Evolutionary conservation across 140 eudicot species (phyloP).

Genomic region (Oenanthe javanica): DNA sequence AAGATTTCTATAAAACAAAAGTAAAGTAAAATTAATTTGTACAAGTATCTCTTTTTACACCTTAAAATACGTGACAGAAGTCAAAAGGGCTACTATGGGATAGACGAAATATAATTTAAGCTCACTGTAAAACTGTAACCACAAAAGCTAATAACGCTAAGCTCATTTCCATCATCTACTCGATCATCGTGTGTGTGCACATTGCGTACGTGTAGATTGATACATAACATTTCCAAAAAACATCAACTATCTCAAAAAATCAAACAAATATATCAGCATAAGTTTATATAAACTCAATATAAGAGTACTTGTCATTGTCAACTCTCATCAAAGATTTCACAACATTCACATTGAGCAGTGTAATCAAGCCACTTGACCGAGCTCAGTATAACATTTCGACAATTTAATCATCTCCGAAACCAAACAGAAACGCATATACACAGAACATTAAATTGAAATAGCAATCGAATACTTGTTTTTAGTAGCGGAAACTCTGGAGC

Average conservation of each 20-base stretch:
- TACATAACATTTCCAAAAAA: too few relatives aligned
- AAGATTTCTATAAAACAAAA: neutral
- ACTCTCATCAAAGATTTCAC: too few relatives aligned
- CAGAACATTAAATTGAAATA: neutral
- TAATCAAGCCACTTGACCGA: too few relatives aligned
- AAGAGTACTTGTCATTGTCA: too few relatives aligned
- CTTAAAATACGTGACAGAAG: neutral
- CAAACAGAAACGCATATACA: too few relatives aligned
- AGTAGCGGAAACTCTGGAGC: conserved; percentile 37
- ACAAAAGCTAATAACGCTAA: neutral
- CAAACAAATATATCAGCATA: too few relatives aligned
- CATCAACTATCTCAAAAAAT: too few relatives aligned
- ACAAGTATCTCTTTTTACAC: neutral
- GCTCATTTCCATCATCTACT: neutral
- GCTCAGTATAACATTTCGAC: too few relatives aligned
- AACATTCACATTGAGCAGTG: too few relatives aligned
- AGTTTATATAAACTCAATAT: too few relatives aligned
- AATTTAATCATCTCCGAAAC: too few relatives aligned
- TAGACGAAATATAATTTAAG: neutral
- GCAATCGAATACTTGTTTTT: conserved; percentile 30
- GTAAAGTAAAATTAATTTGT: neutral
- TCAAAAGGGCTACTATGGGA: neutral
- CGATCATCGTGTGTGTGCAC: neutral
- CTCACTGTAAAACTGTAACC: neutral
- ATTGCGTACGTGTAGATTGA: neutral